phyloP scores from a whole-genome alignment of 768 basidiomycete genomes.

The Amanita subjunquillea region DNA sequence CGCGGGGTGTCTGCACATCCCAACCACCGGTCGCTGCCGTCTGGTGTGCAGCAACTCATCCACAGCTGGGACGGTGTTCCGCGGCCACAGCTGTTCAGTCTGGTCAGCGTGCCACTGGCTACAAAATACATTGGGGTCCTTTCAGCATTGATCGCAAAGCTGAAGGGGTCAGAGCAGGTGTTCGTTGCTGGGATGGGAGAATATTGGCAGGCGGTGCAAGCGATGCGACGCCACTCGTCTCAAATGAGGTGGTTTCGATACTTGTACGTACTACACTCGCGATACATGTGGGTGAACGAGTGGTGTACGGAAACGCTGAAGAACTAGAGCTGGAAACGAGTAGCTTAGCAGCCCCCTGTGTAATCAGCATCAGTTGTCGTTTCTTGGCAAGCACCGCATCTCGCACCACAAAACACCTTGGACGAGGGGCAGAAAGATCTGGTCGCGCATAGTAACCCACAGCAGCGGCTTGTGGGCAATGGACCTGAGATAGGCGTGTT shows the following conservation, averaged over 20 bases:
- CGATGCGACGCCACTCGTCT: conserved; percentile 63
- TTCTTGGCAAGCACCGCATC: background rate
- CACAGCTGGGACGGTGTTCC: conserved; percentile 13
- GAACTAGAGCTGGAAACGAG: conserved; percentile 32
- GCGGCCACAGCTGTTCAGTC: conserved; percentile 39
- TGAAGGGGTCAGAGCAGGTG: conserved; percentile 15
- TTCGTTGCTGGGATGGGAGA: conserved; percentile 48
- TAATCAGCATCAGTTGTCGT: background rate
- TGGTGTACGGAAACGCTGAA: conserved; percentile 35
- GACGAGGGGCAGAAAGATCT: conserved; percentile 54
- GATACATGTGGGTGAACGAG: conserved; percentile 92
- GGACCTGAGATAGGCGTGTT: conserved; percentile 58
- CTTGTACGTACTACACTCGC: conserved; percentile 69
- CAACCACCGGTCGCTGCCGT: conserved; percentile 69
- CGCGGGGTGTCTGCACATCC: conserved; percentile 76
- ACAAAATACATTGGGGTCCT: conserved; percentile 55
- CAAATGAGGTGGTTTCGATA: conserved; percentile 89
- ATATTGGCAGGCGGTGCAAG: conserved; percentile 47
- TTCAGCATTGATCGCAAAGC: conserved; percentile 38
- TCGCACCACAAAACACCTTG: conserved; percentile 62
- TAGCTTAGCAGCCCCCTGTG: conserved; percentile 35
- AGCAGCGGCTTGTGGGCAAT: conserved; percentile 43
- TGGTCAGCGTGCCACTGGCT: conserved; percentile 45
- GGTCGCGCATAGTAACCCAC: conserved; percentile 61
- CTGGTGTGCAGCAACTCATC: conserved; percentile 40